Evolutionary conservation across 2,329 filamentous ascomycete species (phyloP), one percentile per base, ranked within the genome.

Genomic region (Sclerotiophoma versabilis): DNA sequence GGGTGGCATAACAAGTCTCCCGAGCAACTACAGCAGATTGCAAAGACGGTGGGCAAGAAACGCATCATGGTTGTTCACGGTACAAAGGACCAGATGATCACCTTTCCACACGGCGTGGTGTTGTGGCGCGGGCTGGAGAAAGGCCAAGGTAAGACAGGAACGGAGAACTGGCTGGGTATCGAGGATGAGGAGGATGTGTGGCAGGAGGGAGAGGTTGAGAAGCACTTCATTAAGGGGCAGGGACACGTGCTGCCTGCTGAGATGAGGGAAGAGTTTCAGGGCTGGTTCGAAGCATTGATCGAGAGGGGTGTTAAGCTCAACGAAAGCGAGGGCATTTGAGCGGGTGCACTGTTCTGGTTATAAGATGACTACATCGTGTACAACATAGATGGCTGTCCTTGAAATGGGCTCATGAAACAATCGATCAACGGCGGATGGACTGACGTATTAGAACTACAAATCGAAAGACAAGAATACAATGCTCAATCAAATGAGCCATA

Each of bases 11-110:
- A 85, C 74, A 96, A 96, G 80, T 85, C 81, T 11, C 73, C 83
- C 0, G 81, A 77, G 54, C 88, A 96, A 75, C 75, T 96, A 38
- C 77, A 76, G 60, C 77, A 82, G 57, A 79, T 96, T 58, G 89
- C 83, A 0, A 86, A 92, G 62, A 76, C 73, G 23, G 83, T 96
- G 1, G 91, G 91, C 0, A 81, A 90, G 47, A 84, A 88, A 60
- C 79, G 91, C 26, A 93, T 96, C 60, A 74, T 91, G 64, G 84
- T 96, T 5, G 74, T 93, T 62, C 92, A 96, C 74, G 92, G 92
- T 7, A 87, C 83, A 0, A 75, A 76, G 9, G 92, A 96, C 74
- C 79, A 80, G n/a, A 92, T 96, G 89, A 88, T 96, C 62, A 85
- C 83, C 4, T 80, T 87, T 41, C 82, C 82, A 5, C 90, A 95